A percentile compares a stretch with the other conserved stretches of the same genome.
Evolutionary conservation across 139 green algal genomes (phyloP).

Genomic region (Chlorella sp.): DNA sequence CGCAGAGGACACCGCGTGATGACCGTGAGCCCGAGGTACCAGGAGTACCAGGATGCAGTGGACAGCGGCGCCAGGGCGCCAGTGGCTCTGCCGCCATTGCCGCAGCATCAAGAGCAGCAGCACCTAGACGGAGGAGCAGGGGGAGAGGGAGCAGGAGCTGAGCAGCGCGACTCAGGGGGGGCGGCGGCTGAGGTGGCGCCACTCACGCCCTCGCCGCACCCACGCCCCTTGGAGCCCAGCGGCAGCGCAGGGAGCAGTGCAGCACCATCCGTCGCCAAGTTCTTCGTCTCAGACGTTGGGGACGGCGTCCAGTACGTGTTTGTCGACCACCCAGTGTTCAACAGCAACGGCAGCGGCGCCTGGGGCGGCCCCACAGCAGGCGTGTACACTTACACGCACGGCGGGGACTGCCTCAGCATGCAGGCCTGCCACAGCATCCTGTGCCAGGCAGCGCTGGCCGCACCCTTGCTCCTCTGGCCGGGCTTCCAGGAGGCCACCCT

Average conservation of each 20-base stretch:
- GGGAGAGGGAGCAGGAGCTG: too few species aligned
- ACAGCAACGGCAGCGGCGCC: too few species aligned
- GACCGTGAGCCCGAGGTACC: slow-evolving; percentile 73
- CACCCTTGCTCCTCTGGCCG: slow-evolving; percentile 59
- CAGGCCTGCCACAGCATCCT: slow-evolving; percentile 67
- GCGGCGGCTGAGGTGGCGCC: too few species aligned
- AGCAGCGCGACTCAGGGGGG: too few species aligned
- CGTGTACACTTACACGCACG: slow-evolving; percentile 42
- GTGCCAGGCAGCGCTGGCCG: slow-evolving; percentile 73
- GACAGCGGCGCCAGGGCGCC: slow-evolving; percentile 52
- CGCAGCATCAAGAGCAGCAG: neutral
- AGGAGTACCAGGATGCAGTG: slow-evolving; percentile 39
- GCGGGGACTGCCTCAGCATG: slow-evolving; percentile 10
- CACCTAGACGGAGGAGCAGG: too few species aligned
- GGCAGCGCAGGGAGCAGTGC: too few species aligned
- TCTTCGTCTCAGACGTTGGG: neutral
- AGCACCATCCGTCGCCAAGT: too few species aligned
- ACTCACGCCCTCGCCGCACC: too few species aligned
- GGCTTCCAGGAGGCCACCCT: neutral
- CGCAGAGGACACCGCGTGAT: slow-evolving; percentile 73
- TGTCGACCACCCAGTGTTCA: slow-evolving; percentile 72
- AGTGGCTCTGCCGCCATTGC: slow-evolving; percentile 29
- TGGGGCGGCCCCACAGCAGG: neutral
- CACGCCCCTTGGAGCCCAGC: too few species aligned
- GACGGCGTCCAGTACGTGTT: slow-evolving; percentile 71